phyloP scores from a whole-genome alignment of 305 asterid species.

The Solanum aculeatissimum region DNA sequence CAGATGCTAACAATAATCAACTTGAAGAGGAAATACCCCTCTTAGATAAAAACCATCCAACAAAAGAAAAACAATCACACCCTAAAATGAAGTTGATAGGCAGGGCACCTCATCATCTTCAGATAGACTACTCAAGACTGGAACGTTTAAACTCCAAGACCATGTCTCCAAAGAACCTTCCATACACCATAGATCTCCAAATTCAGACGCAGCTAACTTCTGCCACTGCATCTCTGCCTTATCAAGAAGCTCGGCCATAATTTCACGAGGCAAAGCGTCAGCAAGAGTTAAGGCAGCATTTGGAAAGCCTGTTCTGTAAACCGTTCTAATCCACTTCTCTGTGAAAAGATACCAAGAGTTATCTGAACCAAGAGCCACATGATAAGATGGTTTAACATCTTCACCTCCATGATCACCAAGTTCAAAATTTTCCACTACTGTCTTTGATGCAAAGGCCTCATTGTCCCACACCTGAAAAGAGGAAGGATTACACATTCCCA shows the following conservation, averaged over 20 bases:
- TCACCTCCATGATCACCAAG: conserved; percentile 23
- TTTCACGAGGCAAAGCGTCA: conserved; percentile 76
- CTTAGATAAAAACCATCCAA: neutral
- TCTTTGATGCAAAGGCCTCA: conserved; percentile 46
- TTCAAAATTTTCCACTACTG: conserved; percentile 13
- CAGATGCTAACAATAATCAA: neutral
- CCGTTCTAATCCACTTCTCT: conserved; percentile 81
- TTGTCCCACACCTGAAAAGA: conserved; percentile 50
- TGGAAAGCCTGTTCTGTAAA: conserved; percentile 85
- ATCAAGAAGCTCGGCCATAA: conserved; percentile 63
- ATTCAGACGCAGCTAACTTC: conserved; percentile 78
- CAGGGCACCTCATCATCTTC: conserved; percentile 81
- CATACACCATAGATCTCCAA: conserved; percentile 90
- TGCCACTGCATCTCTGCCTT: conserved; percentile 85
- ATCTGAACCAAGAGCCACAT: conserved; percentile 95
- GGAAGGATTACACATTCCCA: conserved; percentile 1
- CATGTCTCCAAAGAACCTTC: conserved; percentile 99
- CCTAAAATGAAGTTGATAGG: neutral
- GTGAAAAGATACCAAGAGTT: conserved; percentile 99
- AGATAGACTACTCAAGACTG: conserved; percentile 89
- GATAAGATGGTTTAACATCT: conserved; percentile 52
- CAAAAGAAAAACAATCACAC: neutral
- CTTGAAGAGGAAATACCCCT: neutral
- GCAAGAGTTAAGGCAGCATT: conserved; percentile 67
- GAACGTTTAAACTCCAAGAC: conserved; percentile 99